Conservation (phyloP, 2,329 filamentous ascomycete species). For the Mycosphaerelloides madeirae region DNA sequence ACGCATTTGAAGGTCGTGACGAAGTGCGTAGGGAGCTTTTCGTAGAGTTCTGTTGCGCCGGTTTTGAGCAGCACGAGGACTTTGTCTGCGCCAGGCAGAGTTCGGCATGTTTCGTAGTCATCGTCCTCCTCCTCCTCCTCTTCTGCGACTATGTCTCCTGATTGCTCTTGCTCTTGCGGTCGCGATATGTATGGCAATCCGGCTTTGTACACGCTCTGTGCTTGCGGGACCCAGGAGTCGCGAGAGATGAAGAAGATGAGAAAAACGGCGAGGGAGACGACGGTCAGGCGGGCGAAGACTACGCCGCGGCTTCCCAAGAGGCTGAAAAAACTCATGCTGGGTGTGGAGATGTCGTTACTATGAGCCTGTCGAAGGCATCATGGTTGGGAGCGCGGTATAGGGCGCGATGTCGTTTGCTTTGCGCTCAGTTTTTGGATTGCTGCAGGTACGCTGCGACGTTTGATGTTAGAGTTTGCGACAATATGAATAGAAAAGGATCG, state of each 20-base stretch:
- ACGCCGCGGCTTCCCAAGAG: constrained; percentile 16
- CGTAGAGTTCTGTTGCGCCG: constrained; percentile 53
- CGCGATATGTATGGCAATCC: background rate
- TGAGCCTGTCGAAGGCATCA: no score
- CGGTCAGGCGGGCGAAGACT: constrained; percentile 18
- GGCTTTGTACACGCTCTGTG: constrained; percentile 1
- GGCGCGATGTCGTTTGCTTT: no score
- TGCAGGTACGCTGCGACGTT: no score
- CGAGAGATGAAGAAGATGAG: constrained; percentile 25
- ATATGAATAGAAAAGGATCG: no score
- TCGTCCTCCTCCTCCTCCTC: background rate
- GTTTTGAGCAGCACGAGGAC: constrained; percentile 57
- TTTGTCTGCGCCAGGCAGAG: constrained; percentile 39
- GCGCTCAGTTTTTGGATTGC: no score
- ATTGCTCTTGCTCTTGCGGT: background rate
- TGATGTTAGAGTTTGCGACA: no score
- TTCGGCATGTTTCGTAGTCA: constrained; percentile 15
- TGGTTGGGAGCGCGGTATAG: no score
- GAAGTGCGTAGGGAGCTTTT: constrained; percentile 55
- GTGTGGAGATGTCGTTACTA: no score
- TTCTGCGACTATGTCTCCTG: background rate
- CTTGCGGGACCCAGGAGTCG: constrained; percentile 24
- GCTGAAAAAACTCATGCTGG: constrained; percentile 8
- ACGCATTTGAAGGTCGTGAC: constrained; percentile 51
- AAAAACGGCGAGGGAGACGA: constrained; percentile 22